phyloP scores from a whole-genome alignment of 306 rosid species.

The Begonia fuchsioides region DNA sequence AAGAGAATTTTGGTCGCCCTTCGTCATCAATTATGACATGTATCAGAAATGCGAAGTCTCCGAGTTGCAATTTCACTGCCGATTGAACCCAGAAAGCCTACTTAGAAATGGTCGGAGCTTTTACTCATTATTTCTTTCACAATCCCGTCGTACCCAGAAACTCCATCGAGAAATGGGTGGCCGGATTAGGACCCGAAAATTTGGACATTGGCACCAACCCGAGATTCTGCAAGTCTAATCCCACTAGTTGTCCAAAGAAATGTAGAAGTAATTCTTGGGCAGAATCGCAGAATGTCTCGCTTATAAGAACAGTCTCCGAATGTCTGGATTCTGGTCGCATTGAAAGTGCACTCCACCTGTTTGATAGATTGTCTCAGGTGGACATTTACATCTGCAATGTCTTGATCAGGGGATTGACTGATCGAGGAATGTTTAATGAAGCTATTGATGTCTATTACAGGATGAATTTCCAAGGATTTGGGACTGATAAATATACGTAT shows the following conservation, averaged over 20 bases:
- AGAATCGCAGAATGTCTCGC: constrained; percentile 9
- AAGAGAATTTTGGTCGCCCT: no score
- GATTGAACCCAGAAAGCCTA: not conserved
- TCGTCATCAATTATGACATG: no score
- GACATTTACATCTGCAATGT: constrained; percentile 32
- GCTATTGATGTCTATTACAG: constrained; percentile 24
- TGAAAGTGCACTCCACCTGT: constrained; percentile 31
- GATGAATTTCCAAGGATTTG: constrained; percentile 32
- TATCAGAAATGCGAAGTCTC: no score
- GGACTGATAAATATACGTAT: constrained; percentile 29
- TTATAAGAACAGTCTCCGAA: constrained; percentile 14
- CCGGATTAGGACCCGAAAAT: constrained; percentile 6
- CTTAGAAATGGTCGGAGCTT: constrained; percentile 20
- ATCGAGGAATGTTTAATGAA: constrained; percentile 20
- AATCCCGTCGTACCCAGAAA: constrained; percentile 10
- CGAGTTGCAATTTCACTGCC: no score
- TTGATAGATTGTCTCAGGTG: constrained; percentile 27
- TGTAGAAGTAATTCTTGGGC: constrained; percentile 1
- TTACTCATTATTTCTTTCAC: constrained; percentile 11
- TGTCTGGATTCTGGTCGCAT: constrained; percentile 22
- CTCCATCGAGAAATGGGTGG: constrained; percentile 5
- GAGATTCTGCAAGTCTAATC: constrained; percentile 2
- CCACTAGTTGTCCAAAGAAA: not conserved
- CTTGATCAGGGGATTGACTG: constrained; percentile 30
- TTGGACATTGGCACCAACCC: constrained; percentile 7